Evolutionary conservation across 495 filamentous ascomycete species (phyloP).

Genomic region (Usnea hakonensis): DNA sequence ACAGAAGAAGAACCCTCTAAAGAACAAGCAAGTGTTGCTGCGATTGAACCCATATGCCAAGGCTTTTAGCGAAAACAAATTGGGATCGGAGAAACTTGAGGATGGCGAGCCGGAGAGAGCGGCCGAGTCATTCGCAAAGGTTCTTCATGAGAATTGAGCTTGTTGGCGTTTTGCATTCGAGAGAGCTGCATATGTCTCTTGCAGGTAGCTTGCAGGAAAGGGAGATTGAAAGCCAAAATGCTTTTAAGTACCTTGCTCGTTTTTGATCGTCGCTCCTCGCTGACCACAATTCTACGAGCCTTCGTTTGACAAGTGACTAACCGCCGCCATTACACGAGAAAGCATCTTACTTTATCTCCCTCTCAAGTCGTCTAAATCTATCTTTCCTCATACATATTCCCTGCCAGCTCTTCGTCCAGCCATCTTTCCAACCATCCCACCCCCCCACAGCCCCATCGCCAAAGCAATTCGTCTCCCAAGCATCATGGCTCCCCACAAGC

Average conservation of each 20-base stretch:
- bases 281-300: neutral
- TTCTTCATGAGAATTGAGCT: slow-evolving; percentile 48
- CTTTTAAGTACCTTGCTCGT: neutral
- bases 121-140: slow-evolving; percentile 43
- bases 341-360: no score
- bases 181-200: neutral
- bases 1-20: slow-evolving; percentile 99
- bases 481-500: slow-evolving; percentile 25
- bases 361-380: neutral
- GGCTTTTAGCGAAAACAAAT: slow-evolving; percentile 73
- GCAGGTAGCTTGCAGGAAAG: slow-evolving; percentile 2
- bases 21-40: slow-evolving; percentile 95
- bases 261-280: neutral
- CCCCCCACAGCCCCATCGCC: neutral
- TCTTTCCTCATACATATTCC: neutral
- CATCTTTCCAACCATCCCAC: neutral
- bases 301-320: neutral
- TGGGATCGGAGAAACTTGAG: slow-evolving; percentile 56
- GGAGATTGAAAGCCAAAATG: neutral
- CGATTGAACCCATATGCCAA: slow-evolving; percentile 95
- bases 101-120: slow-evolving; percentile 45
- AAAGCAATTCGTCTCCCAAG: slow-evolving; percentile 10
- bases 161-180: neutral
- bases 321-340: neutral
- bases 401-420: neutral